Evolutionary conservation across 2,329 filamentous ascomycete species (phyloP), one percentile per base, ranked within the genome.

Genomic region (Aspergillus sp.): DNA sequence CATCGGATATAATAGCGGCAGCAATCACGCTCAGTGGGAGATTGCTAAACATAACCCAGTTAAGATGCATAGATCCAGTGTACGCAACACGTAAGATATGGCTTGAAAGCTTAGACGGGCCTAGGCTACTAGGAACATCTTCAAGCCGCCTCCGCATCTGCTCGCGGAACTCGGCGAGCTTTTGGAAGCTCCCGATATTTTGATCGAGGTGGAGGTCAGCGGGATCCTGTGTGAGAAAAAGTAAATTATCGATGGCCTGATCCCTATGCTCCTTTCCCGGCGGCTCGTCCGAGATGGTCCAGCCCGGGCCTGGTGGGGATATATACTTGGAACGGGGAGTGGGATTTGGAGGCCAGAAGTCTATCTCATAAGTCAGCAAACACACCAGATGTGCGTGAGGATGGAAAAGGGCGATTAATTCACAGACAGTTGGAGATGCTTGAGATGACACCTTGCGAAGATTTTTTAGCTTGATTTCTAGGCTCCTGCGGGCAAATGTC

Each of bases 21-120:
- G n/a, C n/a, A n/a, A n/a, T n/a, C 39, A 63, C 54, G n/a, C 58
- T 20, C 22, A 53, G 56, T 16, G 56, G 16, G 49, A 64, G 62
- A 47, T 57, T 63, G 18, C 24, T 10, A 63, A 64, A 64, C 36
- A 12, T 20, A 3, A 54, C 58, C 60, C 60, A 64, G 60, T 64
- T 64, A 14, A 64, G 60, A 50, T 64, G 58, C 26, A 47, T 26
- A 36, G 39, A 14, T 49, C 47, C 58, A 45, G 60, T 36, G 42
- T 62, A 64, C 31, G 56, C 57, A 36, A 64, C 46, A 49, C 57
- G 42, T 18, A 64, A 55, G n/a, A 60, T 18, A 54, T 62, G 55
- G 42, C 53, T 54, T 18, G 59, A 62, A 49, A 58, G 18, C 47
- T 42, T 26, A 22, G 54, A 60, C 54, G 55, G 55, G 24, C n/a